Evolutionary conservation across 495 filamentous ascomycete genomes (phyloP).

Genomic region (Penicillium mononematosum): DNA sequence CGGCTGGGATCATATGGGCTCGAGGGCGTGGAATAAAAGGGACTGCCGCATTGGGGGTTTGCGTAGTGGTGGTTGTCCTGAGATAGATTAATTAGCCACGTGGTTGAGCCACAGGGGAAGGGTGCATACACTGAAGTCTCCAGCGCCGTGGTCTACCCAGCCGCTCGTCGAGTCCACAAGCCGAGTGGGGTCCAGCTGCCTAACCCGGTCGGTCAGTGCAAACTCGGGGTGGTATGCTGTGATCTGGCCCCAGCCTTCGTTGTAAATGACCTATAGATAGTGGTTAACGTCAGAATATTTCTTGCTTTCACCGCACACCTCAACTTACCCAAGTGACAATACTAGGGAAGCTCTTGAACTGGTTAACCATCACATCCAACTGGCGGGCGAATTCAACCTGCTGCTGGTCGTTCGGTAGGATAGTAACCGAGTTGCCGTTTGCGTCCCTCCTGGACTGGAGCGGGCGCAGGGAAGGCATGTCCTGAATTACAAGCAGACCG

Average conservation of each 20-base stretch:
- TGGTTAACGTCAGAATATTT: not conserved
- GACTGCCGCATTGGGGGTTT: slow-evolving; percentile 66
- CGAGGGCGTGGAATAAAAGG: slow-evolving; percentile 55
- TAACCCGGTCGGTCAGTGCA: slow-evolving; percentile 51
- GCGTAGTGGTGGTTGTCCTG: slow-evolving; percentile 72
- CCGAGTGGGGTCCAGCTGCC: slow-evolving; percentile 57
- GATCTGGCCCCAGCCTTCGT: slow-evolving; percentile 69
- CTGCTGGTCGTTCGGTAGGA: slow-evolving; percentile 45
- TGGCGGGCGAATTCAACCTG: slow-evolving; percentile 63
- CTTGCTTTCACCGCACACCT: not conserved
- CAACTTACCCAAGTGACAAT: slow-evolving; percentile 51
- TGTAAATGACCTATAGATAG: slow-evolving; percentile 58
- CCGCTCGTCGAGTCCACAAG: slow-evolving; percentile 60
- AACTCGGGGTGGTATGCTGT: slow-evolving; percentile 52
- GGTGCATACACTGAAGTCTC: slow-evolving; percentile 50
- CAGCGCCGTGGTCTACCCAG: slow-evolving; percentile 61
- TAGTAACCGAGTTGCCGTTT: slow-evolving; percentile 8
- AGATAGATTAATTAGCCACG: slow-evolving; percentile 5
- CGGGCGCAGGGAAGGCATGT: slow-evolving; percentile 61
- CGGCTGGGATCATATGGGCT: slow-evolving; percentile 57
- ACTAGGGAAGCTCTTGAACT: slow-evolving; percentile 61
- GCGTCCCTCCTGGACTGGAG: slow-evolving; percentile 11
- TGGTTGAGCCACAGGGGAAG: not conserved
- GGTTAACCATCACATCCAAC: slow-evolving; percentile 57
- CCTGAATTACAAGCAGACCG: slow-evolving; percentile 63